Conservation (phyloP, 139 green algal species). For the Tetradesmus lagerheimii region DNA sequence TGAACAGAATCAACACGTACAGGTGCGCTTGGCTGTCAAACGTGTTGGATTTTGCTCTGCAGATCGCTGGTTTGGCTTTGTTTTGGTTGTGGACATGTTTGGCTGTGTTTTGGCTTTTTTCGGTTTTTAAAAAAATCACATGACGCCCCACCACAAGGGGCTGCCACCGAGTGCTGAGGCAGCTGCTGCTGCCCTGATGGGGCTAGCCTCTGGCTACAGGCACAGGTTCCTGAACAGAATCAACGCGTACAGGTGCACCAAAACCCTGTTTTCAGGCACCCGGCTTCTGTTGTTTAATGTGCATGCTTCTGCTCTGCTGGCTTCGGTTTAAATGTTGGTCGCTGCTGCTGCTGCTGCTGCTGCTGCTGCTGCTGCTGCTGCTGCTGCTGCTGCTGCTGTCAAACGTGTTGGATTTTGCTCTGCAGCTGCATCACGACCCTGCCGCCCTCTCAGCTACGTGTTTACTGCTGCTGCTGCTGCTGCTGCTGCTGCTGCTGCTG, state of each 20-base stretch:
- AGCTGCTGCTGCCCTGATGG: neutral
- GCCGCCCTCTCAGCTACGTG: too few relatives aligned
- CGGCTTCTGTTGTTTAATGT: too few relatives aligned
- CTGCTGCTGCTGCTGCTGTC: neutral
- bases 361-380: neutral
- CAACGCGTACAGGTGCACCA: slow-evolving; percentile 8
- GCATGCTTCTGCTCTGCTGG: too few relatives aligned
- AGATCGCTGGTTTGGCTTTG: too few relatives aligned
- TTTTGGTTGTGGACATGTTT: too few relatives aligned
- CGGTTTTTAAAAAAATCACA: too few relatives aligned
- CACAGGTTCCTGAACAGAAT: slow-evolving; percentile 22
- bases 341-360: too few relatives aligned
- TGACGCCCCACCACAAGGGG: neutral
- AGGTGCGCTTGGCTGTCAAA: neutral
- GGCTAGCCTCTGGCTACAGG: neutral
- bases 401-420: too few relatives aligned
- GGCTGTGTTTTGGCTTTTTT: too few relatives aligned
- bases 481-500: slow-evolving; percentile 3
- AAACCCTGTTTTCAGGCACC: neutral
- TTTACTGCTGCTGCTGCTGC: neutral
- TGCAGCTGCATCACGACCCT: too few relatives aligned
- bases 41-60: too few relatives aligned
- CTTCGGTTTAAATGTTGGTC: too few relatives aligned
- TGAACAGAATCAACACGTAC: slow-evolving; percentile 23
- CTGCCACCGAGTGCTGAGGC: neutral